Evolutionary conservation across 208 protist species (phyloP).

Genomic region (Tritrichomonas musculus): DNA sequence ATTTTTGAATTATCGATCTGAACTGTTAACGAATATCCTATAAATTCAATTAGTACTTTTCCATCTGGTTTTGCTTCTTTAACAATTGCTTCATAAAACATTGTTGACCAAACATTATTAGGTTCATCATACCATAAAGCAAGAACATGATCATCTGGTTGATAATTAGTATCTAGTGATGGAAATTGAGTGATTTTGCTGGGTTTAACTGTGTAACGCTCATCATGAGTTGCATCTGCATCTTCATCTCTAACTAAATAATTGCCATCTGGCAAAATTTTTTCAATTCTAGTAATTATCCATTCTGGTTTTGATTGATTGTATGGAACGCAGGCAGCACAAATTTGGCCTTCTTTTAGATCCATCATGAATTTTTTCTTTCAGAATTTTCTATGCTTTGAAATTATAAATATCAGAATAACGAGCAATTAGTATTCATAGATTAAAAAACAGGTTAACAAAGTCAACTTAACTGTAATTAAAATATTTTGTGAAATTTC

Average conservation of each 20-base stretch:
- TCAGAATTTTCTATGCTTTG: no score
- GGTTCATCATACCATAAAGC: background rate
- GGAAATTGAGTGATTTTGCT: background rate
- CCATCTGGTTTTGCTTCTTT: background rate
- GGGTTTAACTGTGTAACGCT: background rate
- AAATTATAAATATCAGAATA: no score
- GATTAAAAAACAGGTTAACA: no score
- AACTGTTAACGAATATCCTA: background rate
- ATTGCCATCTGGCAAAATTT: background rate
- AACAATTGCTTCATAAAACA: slow-evolving; percentile 5
- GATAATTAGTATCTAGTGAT: no score
- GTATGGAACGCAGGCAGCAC: background rate
- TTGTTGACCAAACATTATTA: slow-evolving; percentile 15
- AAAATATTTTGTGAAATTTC: no score
- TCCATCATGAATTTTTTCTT: background rate
- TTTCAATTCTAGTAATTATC: background rate
- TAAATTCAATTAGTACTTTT: background rate
- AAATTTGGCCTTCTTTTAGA: background rate
- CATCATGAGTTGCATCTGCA: background rate
- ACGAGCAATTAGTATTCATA: no score
- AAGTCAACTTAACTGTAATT: no score
- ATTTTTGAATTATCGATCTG: background rate
- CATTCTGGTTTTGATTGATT: background rate
- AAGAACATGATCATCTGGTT: background rate
- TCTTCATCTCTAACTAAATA: background rate